Conservation (phyloP, 495 filamentous ascomycete genomes). For the Trichoderma gamsii region DNA sequence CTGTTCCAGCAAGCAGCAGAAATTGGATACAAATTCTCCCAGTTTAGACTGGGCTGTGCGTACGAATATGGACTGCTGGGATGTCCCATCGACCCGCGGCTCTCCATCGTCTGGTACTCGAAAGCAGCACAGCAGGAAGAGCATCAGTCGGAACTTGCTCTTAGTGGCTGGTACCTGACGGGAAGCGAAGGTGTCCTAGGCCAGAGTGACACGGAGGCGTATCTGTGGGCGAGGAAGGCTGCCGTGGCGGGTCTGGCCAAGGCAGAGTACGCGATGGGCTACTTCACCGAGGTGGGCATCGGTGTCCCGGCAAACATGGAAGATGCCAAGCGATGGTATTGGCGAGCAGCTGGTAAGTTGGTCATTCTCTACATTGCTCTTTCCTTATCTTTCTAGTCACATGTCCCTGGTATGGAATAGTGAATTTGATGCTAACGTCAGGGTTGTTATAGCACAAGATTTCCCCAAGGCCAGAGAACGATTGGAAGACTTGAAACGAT, state of each 20-base stretch:
- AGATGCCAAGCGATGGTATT: constrained; percentile 97
- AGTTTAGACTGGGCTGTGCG: constrained; percentile 79
- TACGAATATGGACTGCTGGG: constrained; percentile 88
- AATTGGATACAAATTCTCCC: constrained; percentile 89
- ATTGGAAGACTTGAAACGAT: constrained; percentile 83
- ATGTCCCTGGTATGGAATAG: constrained; percentile 10
- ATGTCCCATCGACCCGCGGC: constrained; percentile 70
- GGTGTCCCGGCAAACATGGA: constrained; percentile 80
- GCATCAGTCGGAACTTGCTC: constrained; percentile 85
- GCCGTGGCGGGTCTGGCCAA: constrained; percentile 78
- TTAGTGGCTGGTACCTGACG: constrained; percentile 95
- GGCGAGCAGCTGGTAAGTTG: constrained; percentile 87
- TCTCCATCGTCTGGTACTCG: constrained; percentile 89
- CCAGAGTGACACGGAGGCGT: constrained; percentile 93
- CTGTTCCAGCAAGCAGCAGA: constrained; percentile 86
- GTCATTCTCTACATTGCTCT: background rate
- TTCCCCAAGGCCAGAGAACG: constrained; percentile 89
- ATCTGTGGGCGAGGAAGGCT: constrained; percentile 93
- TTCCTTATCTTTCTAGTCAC: background rate
- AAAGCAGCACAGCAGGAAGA: constrained; percentile 88
- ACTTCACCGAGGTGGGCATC: constrained; percentile 93
- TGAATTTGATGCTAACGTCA: constrained; percentile 17
- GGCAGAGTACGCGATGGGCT: constrained; percentile 96
- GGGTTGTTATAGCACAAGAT: constrained; percentile 62
- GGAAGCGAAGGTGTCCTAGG: constrained; percentile 80